Percentiles rank a stretch among this genome's conserved stretches.
Evolutionary conservation across 192 early-diverging fungal species (phyloP).

Genomic region (Allomyces javanicus): DNA sequence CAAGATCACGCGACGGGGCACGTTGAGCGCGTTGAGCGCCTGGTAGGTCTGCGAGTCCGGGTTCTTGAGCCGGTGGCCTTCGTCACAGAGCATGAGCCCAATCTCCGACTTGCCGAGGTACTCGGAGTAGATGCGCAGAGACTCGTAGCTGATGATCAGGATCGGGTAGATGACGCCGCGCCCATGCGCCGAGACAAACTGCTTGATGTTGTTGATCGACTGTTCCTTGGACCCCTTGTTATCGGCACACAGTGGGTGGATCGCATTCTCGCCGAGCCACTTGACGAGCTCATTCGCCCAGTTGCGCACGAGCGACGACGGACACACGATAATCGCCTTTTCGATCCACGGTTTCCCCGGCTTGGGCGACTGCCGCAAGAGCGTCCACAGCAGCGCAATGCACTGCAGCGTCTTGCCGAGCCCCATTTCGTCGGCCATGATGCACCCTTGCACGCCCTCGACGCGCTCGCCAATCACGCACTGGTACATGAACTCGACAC

Average conservation of each 20-base stretch:
- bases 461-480: conserved; percentile 69
- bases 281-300: conserved; percentile 97
- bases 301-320: conserved; percentile 83
- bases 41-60: conserved; percentile 53
- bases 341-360: conserved; percentile 82
- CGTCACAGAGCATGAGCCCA: conserved; percentile 87
- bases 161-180: conserved; percentile 74
- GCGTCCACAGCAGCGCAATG: conserved; percentile 91
- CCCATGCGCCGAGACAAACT: conserved; percentile 67
- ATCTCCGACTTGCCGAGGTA: conserved; percentile 62
- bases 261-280: conserved; percentile 71
- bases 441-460: conserved; percentile 69
- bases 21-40: conserved; percentile 63
- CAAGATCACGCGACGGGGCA: conserved; percentile 77
- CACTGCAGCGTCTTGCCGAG: conserved; percentile 58
- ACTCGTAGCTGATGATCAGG: conserved; percentile 95
- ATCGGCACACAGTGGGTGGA: conserved; percentile 74
- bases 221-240: conserved; percentile 77
- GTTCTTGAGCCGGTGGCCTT: conserved; percentile 27
- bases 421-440: conserved; percentile 94
- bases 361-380: conserved; percentile 73
- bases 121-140: conserved; percentile 58
- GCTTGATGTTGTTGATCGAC: conserved; percentile 46
- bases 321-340: conserved; percentile 93
- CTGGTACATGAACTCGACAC: conserved; percentile 84